These are phyloP conservation scores for Diaporthe vaccinii DNA, from an alignment of 2,329 filamentous ascomycete species.

Conservation along the genomic window DNA sequence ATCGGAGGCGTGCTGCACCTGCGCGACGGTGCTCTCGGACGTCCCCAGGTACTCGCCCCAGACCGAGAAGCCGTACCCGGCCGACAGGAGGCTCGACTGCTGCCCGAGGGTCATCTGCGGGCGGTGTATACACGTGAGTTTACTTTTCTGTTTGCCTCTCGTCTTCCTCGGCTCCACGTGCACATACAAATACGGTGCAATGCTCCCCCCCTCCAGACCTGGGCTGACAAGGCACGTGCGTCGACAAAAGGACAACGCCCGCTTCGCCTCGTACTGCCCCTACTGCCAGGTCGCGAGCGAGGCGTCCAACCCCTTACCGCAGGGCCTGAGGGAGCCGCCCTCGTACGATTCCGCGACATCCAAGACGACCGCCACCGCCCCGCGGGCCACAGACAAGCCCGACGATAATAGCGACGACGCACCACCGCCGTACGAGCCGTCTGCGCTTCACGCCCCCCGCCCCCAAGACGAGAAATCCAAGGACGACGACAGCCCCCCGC, in stretches of 20 bases:
- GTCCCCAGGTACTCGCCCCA: slow-evolving; percentile 66
- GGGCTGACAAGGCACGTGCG: slow-evolving; percentile 36
- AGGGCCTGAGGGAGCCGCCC: slow-evolving; percentile 77
- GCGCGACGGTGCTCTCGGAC: slow-evolving; percentile 71
- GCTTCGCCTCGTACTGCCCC: slow-evolving; percentile 77
- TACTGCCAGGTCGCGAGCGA: slow-evolving; percentile 81
- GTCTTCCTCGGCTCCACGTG: too few relatives aligned
- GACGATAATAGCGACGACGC: not conserved
- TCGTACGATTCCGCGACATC: slow-evolving; percentile 64
- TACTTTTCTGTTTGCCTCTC: not conserved
- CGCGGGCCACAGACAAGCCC: slow-evolving; percentile 45
- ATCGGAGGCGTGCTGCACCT: slow-evolving; percentile 75
- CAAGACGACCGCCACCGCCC: not conserved
- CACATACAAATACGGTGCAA: too few relatives aligned
- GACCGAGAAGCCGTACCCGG: slow-evolving; percentile 69
- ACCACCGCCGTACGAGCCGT: slow-evolving; percentile 8
- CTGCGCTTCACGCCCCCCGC: not conserved
- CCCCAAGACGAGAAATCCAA: not conserved
- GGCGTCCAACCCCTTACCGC: slow-evolving; percentile 68
- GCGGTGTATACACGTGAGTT: slow-evolving; percentile 72
- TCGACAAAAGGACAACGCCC: slow-evolving; percentile 69
- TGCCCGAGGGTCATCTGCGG: slow-evolving; percentile 80
- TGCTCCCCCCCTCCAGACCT: not conserved
- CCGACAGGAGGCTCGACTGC: slow-evolving; percentile 74
- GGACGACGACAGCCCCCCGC: slow-evolving; percentile 41